phyloP scores from a whole-genome alignment of 768 basidiomycete species.

The Exsudoporus frostii region DNA sequence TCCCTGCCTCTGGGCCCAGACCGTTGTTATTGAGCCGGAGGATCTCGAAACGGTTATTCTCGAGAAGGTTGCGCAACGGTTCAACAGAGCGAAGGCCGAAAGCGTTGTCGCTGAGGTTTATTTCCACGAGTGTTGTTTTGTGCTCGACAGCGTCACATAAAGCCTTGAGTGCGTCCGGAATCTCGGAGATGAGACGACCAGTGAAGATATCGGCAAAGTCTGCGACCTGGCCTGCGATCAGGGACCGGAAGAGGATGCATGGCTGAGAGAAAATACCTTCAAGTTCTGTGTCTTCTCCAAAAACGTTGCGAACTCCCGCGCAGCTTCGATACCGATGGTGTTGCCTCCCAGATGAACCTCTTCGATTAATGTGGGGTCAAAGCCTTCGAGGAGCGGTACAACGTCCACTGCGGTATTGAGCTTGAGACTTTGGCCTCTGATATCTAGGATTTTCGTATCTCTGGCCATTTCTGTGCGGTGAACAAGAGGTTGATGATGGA shows the following conservation, averaged over 20 bases:
- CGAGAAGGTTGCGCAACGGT: slow-evolving; percentile 88
- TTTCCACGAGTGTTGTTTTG: slow-evolving; percentile 77
- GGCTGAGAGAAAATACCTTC: slow-evolving; percentile 46
- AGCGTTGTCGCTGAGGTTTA: slow-evolving; percentile 94
- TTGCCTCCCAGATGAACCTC: slow-evolving; percentile 95
- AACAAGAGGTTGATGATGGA: background rate
- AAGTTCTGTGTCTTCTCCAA: slow-evolving; percentile 63
- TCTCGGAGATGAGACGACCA: slow-evolving; percentile 91
- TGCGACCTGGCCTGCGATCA: slow-evolving; percentile 61
- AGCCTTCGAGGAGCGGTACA: slow-evolving; percentile 62
- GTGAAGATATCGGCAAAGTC: slow-evolving; percentile 99
- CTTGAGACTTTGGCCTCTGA: slow-evolving; percentile 50
- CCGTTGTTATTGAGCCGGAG: slow-evolving; percentile 97
- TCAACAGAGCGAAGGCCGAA: slow-evolving; percentile 95
- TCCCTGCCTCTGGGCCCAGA: slow-evolving; percentile 86
- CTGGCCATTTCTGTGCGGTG: slow-evolving; percentile 15
- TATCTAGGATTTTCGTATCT: slow-evolving; percentile 23
- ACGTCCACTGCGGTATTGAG: slow-evolving; percentile 75
- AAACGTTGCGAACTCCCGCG: slow-evolving; percentile 77
- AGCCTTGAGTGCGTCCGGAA: slow-evolving; percentile 83
- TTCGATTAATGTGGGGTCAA: slow-evolving; percentile 66
- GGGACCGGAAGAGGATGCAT: background rate
- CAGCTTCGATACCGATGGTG: slow-evolving; percentile 89
- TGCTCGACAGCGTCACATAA: slow-evolving; percentile 84
- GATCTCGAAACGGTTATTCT: slow-evolving; percentile 72